Conservation (phyloP, 495 filamentous ascomycete species). For the Tetracladium setigerum region DNA sequence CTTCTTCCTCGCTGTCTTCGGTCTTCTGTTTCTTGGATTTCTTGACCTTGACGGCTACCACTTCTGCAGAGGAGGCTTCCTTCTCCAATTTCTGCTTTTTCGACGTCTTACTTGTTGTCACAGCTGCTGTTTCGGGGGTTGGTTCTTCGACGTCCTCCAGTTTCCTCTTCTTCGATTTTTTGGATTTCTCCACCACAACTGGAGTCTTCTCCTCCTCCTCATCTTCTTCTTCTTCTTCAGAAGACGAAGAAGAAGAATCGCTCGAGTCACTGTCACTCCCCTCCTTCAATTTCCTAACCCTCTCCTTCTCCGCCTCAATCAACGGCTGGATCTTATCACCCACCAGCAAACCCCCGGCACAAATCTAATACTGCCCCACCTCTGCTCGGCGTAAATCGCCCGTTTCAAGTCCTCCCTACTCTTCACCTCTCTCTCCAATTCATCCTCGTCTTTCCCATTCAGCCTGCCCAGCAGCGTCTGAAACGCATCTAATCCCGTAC, state of each 20-base stretch:
- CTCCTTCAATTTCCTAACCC: constrained; percentile 9
- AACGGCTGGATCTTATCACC: constrained; percentile 49
- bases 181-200: background rate
- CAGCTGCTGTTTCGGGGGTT: constrained; percentile 10
- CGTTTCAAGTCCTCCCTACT: constrained; percentile 54
- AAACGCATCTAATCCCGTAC: constrained; percentile 74
- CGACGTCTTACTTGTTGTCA: constrained; percentile 18
- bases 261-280: constrained; percentile 1
- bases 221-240: constrained; percentile 9
- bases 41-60: background rate
- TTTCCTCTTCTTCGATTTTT: constrained; percentile 19
- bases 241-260: constrained; percentile 1
- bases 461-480: constrained; percentile 77
- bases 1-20: constrained; percentile 1
- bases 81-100: background rate
- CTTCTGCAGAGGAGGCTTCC: background rate
- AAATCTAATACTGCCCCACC: constrained; percentile 69
- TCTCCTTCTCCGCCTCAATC: constrained; percentile 20
- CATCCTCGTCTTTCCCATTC: constrained; percentile 74
- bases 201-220: constrained; percentile 1
- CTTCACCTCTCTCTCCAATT: constrained; percentile 56
- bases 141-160: constrained; percentile 7
- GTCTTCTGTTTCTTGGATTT: constrained; percentile 12
- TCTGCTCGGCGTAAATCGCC: constrained; percentile 58
- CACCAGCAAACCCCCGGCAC: constrained; percentile 72